Base-by-base conservation (phyloP, 441 rosid species). In the Bocquillonia castaneifolia region DNA sequence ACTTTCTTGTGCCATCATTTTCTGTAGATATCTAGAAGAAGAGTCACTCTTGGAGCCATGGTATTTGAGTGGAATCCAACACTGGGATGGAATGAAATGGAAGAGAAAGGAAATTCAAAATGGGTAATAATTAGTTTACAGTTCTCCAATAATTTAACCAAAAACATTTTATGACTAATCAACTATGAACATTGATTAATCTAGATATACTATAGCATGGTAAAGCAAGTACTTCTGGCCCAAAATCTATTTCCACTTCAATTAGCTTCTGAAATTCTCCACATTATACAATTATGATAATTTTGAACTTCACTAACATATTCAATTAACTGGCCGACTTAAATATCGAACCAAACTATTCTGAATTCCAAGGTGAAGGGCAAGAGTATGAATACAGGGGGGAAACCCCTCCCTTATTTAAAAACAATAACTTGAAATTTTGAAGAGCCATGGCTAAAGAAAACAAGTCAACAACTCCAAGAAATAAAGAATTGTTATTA, bases 1-100 rank as follows among this genome's bases (percentile, higher is more conserved):
- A 61, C 68, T 78, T 62, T 81, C 85, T 72, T 74, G 75, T 13
- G 85, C 71, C 71, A 77, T 72, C 96, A 93, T 89, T 77, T 73
- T 80, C 67, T 78, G 77, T 36, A 87, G 74, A 76, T 86, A 88
- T 63, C 52, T 73, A 60, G 85, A 83, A 67, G 88, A 84, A 42
- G 72, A 69, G 66, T 91, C 96, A 50, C 86, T 88, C 71, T 79
- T 87, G 29, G 82, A 82, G 70, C 89, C 83, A 74, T 89, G 92
- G 77, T 84, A 93, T 80, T 84, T 85, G 75, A 89, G 86, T 3
- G 85, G 64, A 78, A 89, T 72, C 97, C 97, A 93, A 42, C 50
- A 59, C 96, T 93, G 80, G 62, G 72, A 66, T 56, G 28, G 62
- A 68, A 64, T 54, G 51, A 62, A 40, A 40, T 36, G n/a, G n/a